Evolutionary conservation across 495 filamentous ascomycete species (phyloP), one percentile per base, ranked within the genome.

Genomic region (Filosporella fistucella): DNA sequence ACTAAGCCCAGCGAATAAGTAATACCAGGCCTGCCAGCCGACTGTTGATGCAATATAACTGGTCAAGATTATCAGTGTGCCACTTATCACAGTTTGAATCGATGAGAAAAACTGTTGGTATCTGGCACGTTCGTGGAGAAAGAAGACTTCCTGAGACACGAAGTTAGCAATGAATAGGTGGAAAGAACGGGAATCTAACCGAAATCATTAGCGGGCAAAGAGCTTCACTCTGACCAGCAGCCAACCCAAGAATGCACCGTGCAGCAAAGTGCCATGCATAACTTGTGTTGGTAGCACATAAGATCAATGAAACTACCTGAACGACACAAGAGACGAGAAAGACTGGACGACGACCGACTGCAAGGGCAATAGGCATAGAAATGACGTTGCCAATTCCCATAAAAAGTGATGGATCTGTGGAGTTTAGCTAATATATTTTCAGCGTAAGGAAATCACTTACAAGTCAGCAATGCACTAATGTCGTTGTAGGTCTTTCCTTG

Each of bases 301-400:
- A 63, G n/a, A 40, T 6, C 37, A 20, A 20, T 46, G 4, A 48
- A 61, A 9, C 66, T 53, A 67, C 41, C 8, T 66, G 40, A 4
- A 62, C 23, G 0, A 63, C 61, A 7, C 57, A 61, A 1, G 22
- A 25, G 5, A 42, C 41, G 2, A 70, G 54, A 4, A 66, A 54
- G 7, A 68, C 64, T 18, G 63, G 55, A 6, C 67, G 58, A 13
- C 65, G 60, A n/a, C 67, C 67, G 30, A 70, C 51, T 2, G 61
- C 59, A 21, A 68, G 55, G 1, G 67, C 61, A 2, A 70, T 30
- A 32, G 67, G 67, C 64, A 70, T 63, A 36, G 61, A 60, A 17
- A 68, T 56, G 11, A 65, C 47, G 42, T 68, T 70, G 0, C 67
- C 67, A 38, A 68, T 56, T 11, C 67, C 67, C 51, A 66, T 64